Evolutionary conservation across 306 rosid species (phyloP).

Genomic region (Calophaca sinica): DNA sequence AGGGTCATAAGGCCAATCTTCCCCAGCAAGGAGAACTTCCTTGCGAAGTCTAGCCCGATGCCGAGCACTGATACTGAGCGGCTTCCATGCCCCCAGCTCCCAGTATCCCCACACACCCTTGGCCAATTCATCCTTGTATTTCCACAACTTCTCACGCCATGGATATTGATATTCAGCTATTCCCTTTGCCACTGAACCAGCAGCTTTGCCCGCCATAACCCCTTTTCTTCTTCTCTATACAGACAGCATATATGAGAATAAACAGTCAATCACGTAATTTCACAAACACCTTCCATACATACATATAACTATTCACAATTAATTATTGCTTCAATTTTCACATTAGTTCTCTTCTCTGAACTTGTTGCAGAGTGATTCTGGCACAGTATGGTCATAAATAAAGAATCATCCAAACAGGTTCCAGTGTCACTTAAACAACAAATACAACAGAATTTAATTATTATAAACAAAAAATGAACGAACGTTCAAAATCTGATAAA

Average conservation of each 20-base stretch:
- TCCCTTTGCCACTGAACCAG: slow-evolving; percentile 57
- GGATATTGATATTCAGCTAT: slow-evolving; percentile 77
- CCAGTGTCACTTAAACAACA: no score
- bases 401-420: no score
- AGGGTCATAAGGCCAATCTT: slow-evolving; percentile 85
- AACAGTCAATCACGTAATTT: slow-evolving; percentile 3
- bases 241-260: slow-evolving; percentile 11
- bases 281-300: slow-evolving; percentile 1
- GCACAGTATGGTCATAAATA: no score
- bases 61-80: slow-evolving; percentile 76
- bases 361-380: no score
- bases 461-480: no score
- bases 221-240: slow-evolving; percentile 27
- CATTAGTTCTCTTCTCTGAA: no score
- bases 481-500: no score
- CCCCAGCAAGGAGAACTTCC: slow-evolving; percentile 78
- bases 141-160: slow-evolving; percentile 75
- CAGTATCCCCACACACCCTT: slow-evolving; percentile 92
- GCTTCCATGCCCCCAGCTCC: slow-evolving; percentile 95
- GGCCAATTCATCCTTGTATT: slow-evolving; percentile 71
- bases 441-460: no score
- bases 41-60: slow-evolving; percentile 74
- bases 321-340: no score
- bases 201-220: slow-evolving; percentile 78
- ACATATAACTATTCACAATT: background rate